phyloP scores from a whole-genome alignment of 2,329 filamentous ascomycete species.

The Alternaria sp. region DNA sequence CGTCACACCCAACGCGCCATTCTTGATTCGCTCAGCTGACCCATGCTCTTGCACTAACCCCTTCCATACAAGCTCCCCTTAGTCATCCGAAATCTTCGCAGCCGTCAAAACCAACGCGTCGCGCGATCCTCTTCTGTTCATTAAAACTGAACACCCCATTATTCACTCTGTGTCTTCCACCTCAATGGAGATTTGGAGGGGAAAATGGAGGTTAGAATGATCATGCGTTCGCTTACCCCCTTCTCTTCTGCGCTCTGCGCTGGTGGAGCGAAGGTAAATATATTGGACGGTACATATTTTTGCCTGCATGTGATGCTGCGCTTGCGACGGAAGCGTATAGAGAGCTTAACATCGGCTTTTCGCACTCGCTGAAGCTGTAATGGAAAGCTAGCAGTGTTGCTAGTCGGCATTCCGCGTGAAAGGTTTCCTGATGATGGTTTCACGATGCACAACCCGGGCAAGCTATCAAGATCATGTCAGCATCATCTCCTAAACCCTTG shows the following conservation, averaged over 20 bases:
- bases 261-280: constrained; percentile 58
- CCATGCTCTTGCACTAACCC: constrained; percentile 4
- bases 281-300: constrained; percentile 54
- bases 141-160: constrained; percentile 58
- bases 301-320: constrained; percentile 1
- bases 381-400: background rate
- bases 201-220: constrained; percentile 70
- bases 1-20: constrained; percentile 25
- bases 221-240: constrained; percentile 66
- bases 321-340: background rate
- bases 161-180: constrained; percentile 72
- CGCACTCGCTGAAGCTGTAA: background rate
- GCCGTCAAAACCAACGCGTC: constrained; percentile 16
- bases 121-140: constrained; percentile 34
- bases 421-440: background rate
- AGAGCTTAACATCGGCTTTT: background rate
- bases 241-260: constrained; percentile 53
- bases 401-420: background rate
- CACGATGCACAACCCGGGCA: background rate
- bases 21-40: constrained; percentile 24
- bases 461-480: background rate
- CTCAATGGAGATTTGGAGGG: constrained; percentile 69
- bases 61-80: constrained; percentile 25
- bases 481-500: background rate
- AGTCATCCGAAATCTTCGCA: constrained; percentile 36